A percentile compares a stretch with the other conserved stretches of the same genome.
These are phyloP conservation scores for Neurospora tetraspora DNA, from an alignment of 495 filamentous ascomycete species.

Conservation along the genomic window DNA sequence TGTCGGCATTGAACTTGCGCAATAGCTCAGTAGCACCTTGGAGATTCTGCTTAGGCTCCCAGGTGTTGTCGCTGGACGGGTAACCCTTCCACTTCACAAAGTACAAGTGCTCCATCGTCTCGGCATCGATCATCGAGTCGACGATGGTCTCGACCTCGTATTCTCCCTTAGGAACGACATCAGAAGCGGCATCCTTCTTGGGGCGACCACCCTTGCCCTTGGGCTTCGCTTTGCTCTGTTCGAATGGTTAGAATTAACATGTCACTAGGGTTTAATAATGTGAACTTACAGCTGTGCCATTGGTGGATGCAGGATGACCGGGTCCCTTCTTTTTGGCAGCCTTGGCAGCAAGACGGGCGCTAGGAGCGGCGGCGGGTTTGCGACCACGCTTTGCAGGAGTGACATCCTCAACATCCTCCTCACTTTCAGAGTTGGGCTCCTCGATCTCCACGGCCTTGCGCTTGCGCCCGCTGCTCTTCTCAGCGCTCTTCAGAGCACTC, in stretches of 20 bases:
- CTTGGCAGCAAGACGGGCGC: constrained; percentile 18
- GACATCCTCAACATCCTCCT: neutral
- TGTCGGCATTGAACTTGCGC: constrained; percentile 16
- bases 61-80: constrained; percentile 23
- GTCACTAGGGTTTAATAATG: too few species aligned
- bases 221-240: constrained; percentile 7
- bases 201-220: constrained; percentile 11
- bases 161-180: constrained; percentile 12
- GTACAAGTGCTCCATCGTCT: constrained; percentile 25
- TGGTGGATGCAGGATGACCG: constrained; percentile 9
- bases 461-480: constrained; percentile 16
- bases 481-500: neutral
- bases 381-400: constrained; percentile 13
- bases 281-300: constrained; percentile 7
- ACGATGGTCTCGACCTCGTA: constrained; percentile 32
- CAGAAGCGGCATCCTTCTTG: constrained; percentile 6
- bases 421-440: constrained; percentile 1
- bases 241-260: neutral
- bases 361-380: constrained; percentile 9
- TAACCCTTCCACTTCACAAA: constrained; percentile 35
- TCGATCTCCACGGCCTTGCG: constrained; percentile 12
- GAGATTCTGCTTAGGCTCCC: constrained; percentile 33
- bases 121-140: constrained; percentile 19
- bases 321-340: constrained; percentile 13
- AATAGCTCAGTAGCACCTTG: constrained; percentile 14